phyloP scores from a whole-genome alignment of 345 rosid genomes.

The Hirschfeldia incana region DNA sequence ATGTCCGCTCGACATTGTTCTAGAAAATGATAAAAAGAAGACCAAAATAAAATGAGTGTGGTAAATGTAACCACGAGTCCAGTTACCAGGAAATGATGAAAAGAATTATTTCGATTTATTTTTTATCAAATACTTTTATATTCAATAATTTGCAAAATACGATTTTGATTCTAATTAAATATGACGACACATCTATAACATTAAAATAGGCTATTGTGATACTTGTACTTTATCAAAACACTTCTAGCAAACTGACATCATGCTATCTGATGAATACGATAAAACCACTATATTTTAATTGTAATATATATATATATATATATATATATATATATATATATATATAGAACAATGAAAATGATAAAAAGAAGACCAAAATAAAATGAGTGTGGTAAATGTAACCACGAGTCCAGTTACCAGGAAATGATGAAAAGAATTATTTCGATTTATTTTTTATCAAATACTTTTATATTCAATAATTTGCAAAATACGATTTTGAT shows the following conservation, averaged over 20 bases:
- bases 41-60: neutral
- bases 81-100: neutral
- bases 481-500: too few relatives aligned
- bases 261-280: neutral
- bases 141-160: too few relatives aligned
- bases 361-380: neutral
- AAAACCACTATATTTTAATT: neutral
- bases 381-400: neutral
- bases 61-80: neutral
- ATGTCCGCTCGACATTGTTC: neutral
- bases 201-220: neutral
- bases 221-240: neutral
- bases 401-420: neutral
- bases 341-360: too few relatives aligned
- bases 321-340: too few relatives aligned
- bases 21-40: neutral
- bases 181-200: too few relatives aligned
- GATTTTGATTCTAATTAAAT: too few relatives aligned
- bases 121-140: too few relatives aligned
- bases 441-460: neutral
- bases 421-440: neutral
- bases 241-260: neutral
- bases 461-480: too few relatives aligned
- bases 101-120: neutral
- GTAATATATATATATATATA: neutral